A percentile compares a stretch with the other conserved stretches of the same genome.
Evolutionary conservation across 768 basidiomycete genomes (phyloP).

Genomic region (Amanita phalloides): DNA sequence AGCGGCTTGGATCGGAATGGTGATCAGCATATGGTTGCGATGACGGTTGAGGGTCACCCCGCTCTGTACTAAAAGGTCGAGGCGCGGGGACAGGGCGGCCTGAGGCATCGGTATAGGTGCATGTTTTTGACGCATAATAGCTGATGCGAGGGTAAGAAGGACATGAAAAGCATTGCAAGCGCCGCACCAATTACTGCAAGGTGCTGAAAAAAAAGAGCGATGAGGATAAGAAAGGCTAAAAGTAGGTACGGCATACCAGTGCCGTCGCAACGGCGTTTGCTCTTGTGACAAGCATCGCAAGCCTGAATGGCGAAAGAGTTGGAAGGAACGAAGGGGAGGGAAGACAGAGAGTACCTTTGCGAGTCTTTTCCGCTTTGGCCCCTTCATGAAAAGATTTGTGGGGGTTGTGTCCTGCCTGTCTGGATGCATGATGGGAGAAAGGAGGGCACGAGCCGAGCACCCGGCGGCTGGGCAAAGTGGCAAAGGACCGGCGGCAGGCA

Average conservation of each 20-base stretch:
- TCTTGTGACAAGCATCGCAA: slow-evolving; percentile 79
- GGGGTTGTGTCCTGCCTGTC: slow-evolving; percentile 18
- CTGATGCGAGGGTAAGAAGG: slow-evolving; percentile 24
- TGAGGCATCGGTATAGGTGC: slow-evolving; percentile 71
- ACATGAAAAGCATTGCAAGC: slow-evolving; percentile 9
- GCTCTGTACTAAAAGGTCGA: slow-evolving; percentile 35
- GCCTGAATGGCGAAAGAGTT: slow-evolving; percentile 25
- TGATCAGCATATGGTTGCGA: slow-evolving; percentile 11
- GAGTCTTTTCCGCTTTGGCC: slow-evolving; percentile 43
- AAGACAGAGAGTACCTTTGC: slow-evolving; percentile 28
- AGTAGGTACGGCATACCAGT: slow-evolving; percentile 40
- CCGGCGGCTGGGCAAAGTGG: neutral
- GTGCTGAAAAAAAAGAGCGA: slow-evolving; percentile 31
- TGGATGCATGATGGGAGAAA: slow-evolving; percentile 9
- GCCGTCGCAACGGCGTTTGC: slow-evolving; percentile 77
- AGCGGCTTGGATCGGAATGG: slow-evolving; percentile 10
- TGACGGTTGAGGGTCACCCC: slow-evolving; percentile 18
- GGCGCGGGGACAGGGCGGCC: slow-evolving; percentile 76
- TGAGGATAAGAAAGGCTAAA: slow-evolving; percentile 7
- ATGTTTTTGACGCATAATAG: slow-evolving; percentile 73
- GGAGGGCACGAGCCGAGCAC: neutral
- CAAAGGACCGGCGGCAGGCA: slow-evolving; percentile 11
- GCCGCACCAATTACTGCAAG: slow-evolving; percentile 71
- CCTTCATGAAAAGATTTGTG: slow-evolving; percentile 26
- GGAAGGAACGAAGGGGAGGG: neutral